Conservation (phyloP, 257 asterid species). For the Nicotiana attenuata region DNA sequence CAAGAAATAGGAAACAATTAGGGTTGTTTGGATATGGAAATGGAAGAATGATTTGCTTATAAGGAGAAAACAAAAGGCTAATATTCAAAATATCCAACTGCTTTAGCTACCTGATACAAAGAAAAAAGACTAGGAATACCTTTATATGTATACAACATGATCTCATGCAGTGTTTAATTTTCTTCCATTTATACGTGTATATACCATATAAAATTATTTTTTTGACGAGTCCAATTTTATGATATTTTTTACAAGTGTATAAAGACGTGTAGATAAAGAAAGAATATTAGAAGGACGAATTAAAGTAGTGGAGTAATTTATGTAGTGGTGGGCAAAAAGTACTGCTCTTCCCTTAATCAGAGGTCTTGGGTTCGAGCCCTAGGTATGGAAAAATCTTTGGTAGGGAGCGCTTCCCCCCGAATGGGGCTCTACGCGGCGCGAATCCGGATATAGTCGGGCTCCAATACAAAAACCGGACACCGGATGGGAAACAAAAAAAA, state of each 20-base stretch:
- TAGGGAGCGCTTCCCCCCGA: too few relatives aligned
- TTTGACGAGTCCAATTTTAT: not conserved
- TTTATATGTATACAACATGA: slow-evolving; percentile 29
- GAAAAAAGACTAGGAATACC: slow-evolving; percentile 22
- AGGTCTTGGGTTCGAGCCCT: too few relatives aligned
- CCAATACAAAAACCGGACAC: too few relatives aligned
- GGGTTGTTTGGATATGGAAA: not conserved
- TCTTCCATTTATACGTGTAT: not conserved
- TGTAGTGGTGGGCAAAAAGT: not conserved
- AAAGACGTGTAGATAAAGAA: not conserved
- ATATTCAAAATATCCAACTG: slow-evolving; percentile 34
- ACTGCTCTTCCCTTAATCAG: too few relatives aligned
- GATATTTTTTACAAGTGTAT: not conserved
- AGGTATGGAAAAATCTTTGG: too few relatives aligned
- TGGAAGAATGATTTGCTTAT: slow-evolving; percentile 9
- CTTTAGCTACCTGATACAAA: slow-evolving; percentile 32
- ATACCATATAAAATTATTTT: not conserved
- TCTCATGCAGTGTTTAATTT: not conserved
- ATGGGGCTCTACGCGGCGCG: too few relatives aligned
- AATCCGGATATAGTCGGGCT: too few relatives aligned
- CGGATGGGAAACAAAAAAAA: not conserved
- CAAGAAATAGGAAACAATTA: not conserved
- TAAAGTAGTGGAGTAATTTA: not conserved
- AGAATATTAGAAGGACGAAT: not conserved
- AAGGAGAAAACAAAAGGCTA: slow-evolving; percentile 9